A percentile compares a stretch with the other conserved stretches of the same genome.
phyloP scores from a whole-genome alignment of 2,329 filamentous ascomycete species.

The Cryphonectria radicalis region DNA sequence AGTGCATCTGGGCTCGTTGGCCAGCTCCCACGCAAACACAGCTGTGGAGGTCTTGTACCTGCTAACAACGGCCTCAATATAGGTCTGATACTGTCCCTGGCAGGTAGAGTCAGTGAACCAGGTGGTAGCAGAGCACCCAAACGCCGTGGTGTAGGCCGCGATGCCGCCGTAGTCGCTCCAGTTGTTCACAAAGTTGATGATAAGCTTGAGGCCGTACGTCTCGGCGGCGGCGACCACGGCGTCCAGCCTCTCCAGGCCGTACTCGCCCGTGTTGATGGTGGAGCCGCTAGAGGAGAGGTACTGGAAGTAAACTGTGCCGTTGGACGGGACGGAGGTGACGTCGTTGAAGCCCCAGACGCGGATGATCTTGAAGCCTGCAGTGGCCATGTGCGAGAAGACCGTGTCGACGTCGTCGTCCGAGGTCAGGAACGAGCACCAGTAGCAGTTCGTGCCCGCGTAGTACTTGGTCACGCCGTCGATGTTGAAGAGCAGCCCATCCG shows the following conservation, averaged over 20 bases:
- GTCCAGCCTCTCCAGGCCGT: slow-evolving; percentile 67
- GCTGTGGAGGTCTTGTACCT: slow-evolving; percentile 52
- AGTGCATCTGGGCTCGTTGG: slow-evolving; percentile 61
- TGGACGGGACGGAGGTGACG: slow-evolving; percentile 46
- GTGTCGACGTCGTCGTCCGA: slow-evolving; percentile 49
- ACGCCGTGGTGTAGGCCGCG: slow-evolving; percentile 61
- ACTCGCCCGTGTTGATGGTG: slow-evolving; percentile 63
- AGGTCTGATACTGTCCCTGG: slow-evolving; percentile 59
- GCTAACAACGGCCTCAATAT: slow-evolving; percentile 53
- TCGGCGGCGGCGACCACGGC: slow-evolving; percentile 65
- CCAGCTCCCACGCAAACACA: slow-evolving; percentile 60
- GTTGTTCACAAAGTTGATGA: slow-evolving; percentile 70
- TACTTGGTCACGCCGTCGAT: slow-evolving; percentile 50
- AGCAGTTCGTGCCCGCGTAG: slow-evolving; percentile 57
- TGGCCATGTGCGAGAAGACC: slow-evolving; percentile 43
- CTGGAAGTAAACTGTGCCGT: slow-evolving; percentile 54
- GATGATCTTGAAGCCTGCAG: slow-evolving; percentile 51
- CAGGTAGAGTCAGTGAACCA: slow-evolving; percentile 62
- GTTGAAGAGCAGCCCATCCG: slow-evolving; percentile 40
- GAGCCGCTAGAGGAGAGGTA: slow-evolving; percentile 51
- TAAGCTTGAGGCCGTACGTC: slow-evolving; percentile 62
- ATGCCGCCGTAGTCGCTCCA: slow-evolving; percentile 72
- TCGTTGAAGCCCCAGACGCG: slow-evolving; percentile 68
- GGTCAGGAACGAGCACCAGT: slow-evolving; percentile 57
- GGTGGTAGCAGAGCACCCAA: slow-evolving; percentile 55